Evolutionary conservation across 2,329 filamentous ascomycete genomes (phyloP), one percentile per base, ranked within the genome.

Genomic region (Colletotrichum neosansevieriae): DNA sequence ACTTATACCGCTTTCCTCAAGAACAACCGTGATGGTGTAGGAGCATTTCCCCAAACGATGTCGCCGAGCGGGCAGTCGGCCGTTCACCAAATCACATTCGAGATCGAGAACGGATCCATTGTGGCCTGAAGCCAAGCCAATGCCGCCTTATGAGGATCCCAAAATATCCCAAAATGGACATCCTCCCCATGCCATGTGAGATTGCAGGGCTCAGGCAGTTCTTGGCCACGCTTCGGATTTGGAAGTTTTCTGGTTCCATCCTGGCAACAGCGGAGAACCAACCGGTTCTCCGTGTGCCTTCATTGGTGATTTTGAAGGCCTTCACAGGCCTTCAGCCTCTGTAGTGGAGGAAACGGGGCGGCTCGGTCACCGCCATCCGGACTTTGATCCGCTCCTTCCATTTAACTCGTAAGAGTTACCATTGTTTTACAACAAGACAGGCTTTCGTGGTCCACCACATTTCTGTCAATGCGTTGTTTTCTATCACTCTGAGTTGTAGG

Each of bases 281-380:
- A 38, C 7, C 6, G 17, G 13, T 2, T 40, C 5, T 15, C 45
- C n/a, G 38, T 19, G 19, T 13, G 10, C 15, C 24, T 24, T 19
- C 9, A 67, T 58, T 64, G 45, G 64, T 4, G 24, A 24, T 21
- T 44, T 32, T 24, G 15, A n/a, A 21, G 21, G 21, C 21, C 2
- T 21, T 21, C 19, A 15, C 9, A n/a, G 17, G 49, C 32, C 38
- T 64, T 63, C 38, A 58, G 44, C 64, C 60, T 63, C 38, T 45
- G 32, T 40, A 24, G 59, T 44, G 45, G 64, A 67, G 38, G 34
- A 45, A 21, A 38, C 7, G 21, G 13, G 3, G 36, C 57, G 29
- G 29, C n/a, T n/a, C 4, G 19, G 59, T 21, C 47, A 40, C 53
- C 7, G 29, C 44, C 15, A n/a, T 19, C 38, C 38, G 60, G 45